phyloP scores from a whole-genome alignment of 495 filamentous ascomycete genomes.

The Talaromyces adpressus region DNA sequence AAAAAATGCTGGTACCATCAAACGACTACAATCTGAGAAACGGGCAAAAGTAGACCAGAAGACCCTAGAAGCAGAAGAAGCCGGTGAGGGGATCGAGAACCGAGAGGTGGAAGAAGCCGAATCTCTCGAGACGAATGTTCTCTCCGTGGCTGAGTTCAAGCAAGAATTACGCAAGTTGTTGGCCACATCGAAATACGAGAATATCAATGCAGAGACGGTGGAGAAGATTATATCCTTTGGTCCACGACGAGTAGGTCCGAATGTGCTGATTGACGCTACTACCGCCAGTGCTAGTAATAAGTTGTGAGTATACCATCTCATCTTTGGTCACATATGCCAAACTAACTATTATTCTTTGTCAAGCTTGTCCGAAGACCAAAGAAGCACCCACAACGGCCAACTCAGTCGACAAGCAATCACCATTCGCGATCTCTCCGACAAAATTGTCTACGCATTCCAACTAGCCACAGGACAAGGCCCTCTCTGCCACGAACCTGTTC shows the following conservation, averaged over 20 bases:
- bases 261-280: slow-evolving; percentile 83
- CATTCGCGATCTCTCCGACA: slow-evolving; percentile 75
- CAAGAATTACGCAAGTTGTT: slow-evolving; percentile 61
- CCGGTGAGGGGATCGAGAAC: slow-evolving; percentile 19
- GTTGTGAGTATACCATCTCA: slow-evolving; percentile 48
- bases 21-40: slow-evolving; percentile 66
- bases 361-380: slow-evolving; percentile 7
- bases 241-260: slow-evolving; percentile 76
- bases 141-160: slow-evolving; percentile 71
- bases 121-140: slow-evolving; percentile 39
- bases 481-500: slow-evolving; percentile 87
- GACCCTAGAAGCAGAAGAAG: slow-evolving; percentile 29
- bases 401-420: slow-evolving; percentile 41
- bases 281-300: slow-evolving; percentile 62
- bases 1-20: slow-evolving; percentile 72
- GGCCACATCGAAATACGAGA: slow-evolving; percentile 51
- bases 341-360: too few species aligned
- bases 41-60: slow-evolving; percentile 37
- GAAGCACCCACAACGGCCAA: slow-evolving; percentile 4
- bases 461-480: slow-evolving; percentile 84
- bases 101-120: slow-evolving; percentile 32
- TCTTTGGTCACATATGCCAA: neutral
- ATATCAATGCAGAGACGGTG: slow-evolving; percentile 69
- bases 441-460: slow-evolving; percentile 88
- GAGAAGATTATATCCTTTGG: slow-evolving; percentile 87